Percentiles rank a stretch among this genome's conserved stretches.
Conservation (phyloP, 1,284 basidiomycete genomes). For the Ustilago hordei region DNA sequence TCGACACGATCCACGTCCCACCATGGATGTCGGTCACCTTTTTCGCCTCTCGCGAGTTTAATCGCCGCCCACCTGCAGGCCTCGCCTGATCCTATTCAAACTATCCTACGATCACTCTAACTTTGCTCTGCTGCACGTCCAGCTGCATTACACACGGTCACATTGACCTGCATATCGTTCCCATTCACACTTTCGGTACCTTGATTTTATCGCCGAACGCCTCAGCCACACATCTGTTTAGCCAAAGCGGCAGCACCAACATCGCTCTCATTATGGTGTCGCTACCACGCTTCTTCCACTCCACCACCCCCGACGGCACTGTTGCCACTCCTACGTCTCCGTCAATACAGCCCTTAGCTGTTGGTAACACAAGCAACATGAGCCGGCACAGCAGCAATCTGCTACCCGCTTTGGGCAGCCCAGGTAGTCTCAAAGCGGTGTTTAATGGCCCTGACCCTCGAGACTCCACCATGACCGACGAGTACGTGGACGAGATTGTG, state of each 20-base stretch:
- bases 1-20: constrained; percentile 31
- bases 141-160: constrained; percentile 13
- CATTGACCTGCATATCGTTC: background rate
- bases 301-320: background rate
- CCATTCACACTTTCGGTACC: background rate
- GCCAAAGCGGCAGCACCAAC: background rate
- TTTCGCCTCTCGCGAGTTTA: constrained; percentile 30
- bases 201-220: constrained; percentile 5
- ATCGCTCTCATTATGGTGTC: constrained; percentile 21
- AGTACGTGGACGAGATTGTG: constrained; percentile 29
- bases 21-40: constrained; percentile 46
- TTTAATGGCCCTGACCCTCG: constrained; percentile 5
- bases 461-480: constrained; percentile 9
- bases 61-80: constrained; percentile 22
- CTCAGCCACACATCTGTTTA: constrained; percentile 19
- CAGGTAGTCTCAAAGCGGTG: constrained; percentile 38
- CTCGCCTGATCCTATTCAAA: constrained; percentile 2
- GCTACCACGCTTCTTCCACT: constrained; percentile 23
- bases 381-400: constrained; percentile 4
- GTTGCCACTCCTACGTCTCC: background rate
- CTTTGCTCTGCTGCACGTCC: constrained; percentile 1
- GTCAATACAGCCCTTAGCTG: background rate
- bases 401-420: constrained; percentile 16
- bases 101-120: background rate
- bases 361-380: constrained; percentile 1